phyloP scores from a whole-genome alignment of 202 grass and related monocot species.

The Miscanthus sacchariflorus region DNA sequence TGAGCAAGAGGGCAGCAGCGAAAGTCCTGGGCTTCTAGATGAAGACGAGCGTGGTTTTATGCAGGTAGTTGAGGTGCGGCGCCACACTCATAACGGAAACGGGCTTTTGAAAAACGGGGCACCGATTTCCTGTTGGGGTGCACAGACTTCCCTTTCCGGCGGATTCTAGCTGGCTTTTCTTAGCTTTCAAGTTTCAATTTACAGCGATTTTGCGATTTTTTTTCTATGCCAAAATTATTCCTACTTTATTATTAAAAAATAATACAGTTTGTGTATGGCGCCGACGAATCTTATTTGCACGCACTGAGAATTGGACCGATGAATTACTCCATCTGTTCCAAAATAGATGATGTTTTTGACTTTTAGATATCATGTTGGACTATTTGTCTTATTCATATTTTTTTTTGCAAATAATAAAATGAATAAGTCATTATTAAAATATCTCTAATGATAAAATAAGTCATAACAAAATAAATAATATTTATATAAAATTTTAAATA shows the following conservation, averaged over 20 bases:
- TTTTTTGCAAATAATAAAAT: too few relatives aligned
- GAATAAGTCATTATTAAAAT: too few relatives aligned
- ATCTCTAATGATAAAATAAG: too few relatives aligned
- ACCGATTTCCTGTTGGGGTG: not conserved
- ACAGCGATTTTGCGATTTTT: not conserved
- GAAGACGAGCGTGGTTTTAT: not conserved
- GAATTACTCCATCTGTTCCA: too few relatives aligned
- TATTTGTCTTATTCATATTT: too few relatives aligned
- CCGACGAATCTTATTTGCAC: too few relatives aligned
- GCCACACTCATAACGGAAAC: conserved; percentile 3
- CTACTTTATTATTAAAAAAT: too few relatives aligned
- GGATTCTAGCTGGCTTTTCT: conserved; percentile 4
- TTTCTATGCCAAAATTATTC: not conserved
- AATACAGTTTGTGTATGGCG: too few relatives aligned
- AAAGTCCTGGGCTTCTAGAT: conserved; percentile 58
- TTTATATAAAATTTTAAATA: too few relatives aligned
- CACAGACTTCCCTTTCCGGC: not conserved
- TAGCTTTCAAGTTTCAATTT: conserved; percentile 28
- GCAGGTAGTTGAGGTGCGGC: conserved; percentile 17
- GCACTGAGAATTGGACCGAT: not conserved
- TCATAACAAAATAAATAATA: too few relatives aligned
- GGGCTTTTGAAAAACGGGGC: conserved; percentile 27
- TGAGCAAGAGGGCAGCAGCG: not conserved
- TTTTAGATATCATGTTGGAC: too few relatives aligned
- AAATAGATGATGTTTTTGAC: too few relatives aligned